phyloP scores from a whole-genome alignment of 345 rosid species.

The Euclidium syriacum region DNA sequence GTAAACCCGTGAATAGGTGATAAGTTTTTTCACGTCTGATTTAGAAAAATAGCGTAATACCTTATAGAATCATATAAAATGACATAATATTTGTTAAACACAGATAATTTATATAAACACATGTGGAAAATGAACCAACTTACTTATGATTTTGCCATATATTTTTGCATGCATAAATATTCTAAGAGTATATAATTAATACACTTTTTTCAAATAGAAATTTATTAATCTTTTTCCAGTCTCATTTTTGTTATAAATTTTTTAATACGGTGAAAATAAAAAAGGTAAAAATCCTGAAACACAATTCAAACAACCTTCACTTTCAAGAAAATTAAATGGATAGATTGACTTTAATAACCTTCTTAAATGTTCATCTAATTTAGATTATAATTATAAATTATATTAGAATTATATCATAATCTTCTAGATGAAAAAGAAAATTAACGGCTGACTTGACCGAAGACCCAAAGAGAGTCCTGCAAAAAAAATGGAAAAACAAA shows the following conservation, averaged over 20 bases:
- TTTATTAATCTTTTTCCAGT: neutral
- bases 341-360: neutral
- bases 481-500: neutral
- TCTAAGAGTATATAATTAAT: too few species aligned
- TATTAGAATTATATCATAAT: conserved; percentile 8
- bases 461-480: conserved; percentile 1
- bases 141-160: too few species aligned
- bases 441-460: conserved; percentile 23
- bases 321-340: neutral
- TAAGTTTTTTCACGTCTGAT: too few species aligned
- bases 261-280: neutral
- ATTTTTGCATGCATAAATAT: too few species aligned
- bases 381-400: neutral
- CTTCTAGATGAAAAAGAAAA: conserved; percentile 25
- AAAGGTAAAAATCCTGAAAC: neutral
- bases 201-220: too few species aligned
- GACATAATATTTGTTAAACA: too few species aligned
- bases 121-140: too few species aligned
- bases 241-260: neutral
- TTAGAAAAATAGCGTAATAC: too few species aligned
- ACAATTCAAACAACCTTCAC: neutral
- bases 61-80: too few species aligned
- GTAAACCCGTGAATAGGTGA: too few species aligned
- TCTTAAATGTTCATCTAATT: neutral
- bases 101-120: too few species aligned